Evolutionary conservation across 2,329 filamentous ascomycete genomes (phyloP).

Genomic region (Calonectria henricotiae): DNA sequence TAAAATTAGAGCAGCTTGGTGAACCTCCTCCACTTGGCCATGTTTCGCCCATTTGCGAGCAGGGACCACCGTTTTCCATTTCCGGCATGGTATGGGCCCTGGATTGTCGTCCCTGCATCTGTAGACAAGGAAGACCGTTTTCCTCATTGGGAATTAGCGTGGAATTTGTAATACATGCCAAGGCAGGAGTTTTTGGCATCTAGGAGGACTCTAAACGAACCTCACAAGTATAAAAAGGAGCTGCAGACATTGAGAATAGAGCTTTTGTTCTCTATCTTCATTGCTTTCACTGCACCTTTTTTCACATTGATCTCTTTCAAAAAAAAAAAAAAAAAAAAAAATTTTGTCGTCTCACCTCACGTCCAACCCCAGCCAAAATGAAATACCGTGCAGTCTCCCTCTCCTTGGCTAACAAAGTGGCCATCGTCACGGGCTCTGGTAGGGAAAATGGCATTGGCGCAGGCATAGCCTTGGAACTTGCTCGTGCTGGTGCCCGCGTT

Average conservation of each 20-base stretch:
- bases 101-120: background rate
- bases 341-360: background rate
- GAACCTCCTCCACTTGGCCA: background rate
- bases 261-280: background rate
- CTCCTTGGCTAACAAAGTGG: slow-evolving; percentile 16
- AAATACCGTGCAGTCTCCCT: background rate
- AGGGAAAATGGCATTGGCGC: slow-evolving; percentile 30
- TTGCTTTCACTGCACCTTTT: background rate
- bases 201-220: background rate
- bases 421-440: slow-evolving; percentile 29
- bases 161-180: background rate
- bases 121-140: slow-evolving; percentile 16
- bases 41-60: background rate
- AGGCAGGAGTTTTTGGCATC: background rate
- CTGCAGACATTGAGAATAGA: background rate
- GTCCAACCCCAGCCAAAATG: background rate
- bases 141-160: slow-evolving; percentile 17
- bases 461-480: slow-evolving; percentile 21
- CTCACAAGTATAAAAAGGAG: slow-evolving; percentile 4
- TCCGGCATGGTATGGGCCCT: background rate
- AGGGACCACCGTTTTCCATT: slow-evolving; percentile 26
- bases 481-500: slow-evolving; percentile 8
- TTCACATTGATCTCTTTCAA: background rate
- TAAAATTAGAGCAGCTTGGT: background rate
- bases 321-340: too few relatives aligned